These are phyloP conservation scores for Thelonectria rubi DNA, from an alignment of 2,329 filamentous ascomycete species.

Conservation along the genomic window DNA sequence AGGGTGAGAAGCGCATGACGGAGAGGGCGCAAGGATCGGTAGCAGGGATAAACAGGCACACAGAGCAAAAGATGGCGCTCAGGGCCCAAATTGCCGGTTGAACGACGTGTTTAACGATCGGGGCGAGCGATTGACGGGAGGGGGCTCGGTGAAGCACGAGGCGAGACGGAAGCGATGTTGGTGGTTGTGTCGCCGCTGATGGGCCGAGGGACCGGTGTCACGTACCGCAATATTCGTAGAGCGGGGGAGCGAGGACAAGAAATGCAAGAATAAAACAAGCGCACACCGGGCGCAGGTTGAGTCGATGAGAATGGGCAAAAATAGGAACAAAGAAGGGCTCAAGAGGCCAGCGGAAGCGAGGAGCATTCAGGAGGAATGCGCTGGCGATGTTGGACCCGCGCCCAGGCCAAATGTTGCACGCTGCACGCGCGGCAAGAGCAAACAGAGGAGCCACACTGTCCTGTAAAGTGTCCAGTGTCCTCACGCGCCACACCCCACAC, in stretches of 20 bases:
- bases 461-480: too few relatives aligned
- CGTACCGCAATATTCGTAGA: slow-evolving; percentile 1
- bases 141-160: slow-evolving; percentile 13
- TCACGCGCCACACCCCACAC: slow-evolving; percentile 8
- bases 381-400: slow-evolving; percentile 2
- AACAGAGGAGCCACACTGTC: slow-evolving; percentile 7
- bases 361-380: slow-evolving; percentile 17
- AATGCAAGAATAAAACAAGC: slow-evolving; percentile 17
- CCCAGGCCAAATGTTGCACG: background rate
- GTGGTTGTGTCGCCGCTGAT: slow-evolving; percentile 19
- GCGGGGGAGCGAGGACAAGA: slow-evolving; percentile 23
- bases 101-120: background rate
- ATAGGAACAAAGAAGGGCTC: slow-evolving; percentile 6
- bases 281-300: slow-evolving; percentile 22
- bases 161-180: slow-evolving; percentile 13
- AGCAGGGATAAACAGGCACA: background rate
- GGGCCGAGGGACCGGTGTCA: slow-evolving; percentile 20
- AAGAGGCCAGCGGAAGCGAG: slow-evolving; percentile 11
- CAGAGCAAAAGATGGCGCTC: slow-evolving; percentile 2
- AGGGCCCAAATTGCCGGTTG: background rate
- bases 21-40: slow-evolving; percentile 14
- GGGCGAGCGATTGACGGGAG: background rate
- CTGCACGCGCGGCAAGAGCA: background rate
- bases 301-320: slow-evolving; percentile 5
- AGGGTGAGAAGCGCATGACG: slow-evolving; percentile 47